A percentile compares a stretch with the other conserved stretches of the same genome.
Conservation (phyloP, 805 yeast species). For the Candida dendrica region DNA sequence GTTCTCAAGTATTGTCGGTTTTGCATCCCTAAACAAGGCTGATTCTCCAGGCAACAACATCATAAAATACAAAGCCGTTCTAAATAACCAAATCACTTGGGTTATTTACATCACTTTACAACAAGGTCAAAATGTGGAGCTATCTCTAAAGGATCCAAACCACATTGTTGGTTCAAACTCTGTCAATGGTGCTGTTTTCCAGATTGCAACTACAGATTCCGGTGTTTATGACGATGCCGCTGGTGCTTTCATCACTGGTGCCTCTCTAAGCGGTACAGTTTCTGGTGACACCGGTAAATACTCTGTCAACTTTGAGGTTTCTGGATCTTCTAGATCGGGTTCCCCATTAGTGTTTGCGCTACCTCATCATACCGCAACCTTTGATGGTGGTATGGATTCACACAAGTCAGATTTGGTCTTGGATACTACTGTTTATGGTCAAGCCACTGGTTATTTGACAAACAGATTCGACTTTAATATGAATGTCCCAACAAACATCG, state of each 20-base stretch:
- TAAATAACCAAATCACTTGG: constrained; percentile 59
- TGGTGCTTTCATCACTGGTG: constrained; percentile 50
- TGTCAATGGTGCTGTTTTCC: constrained; percentile 47
- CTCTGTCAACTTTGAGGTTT: constrained; percentile 32
- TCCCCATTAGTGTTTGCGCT: constrained; percentile 49
- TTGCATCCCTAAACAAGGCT: constrained; percentile 38
- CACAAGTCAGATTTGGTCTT: constrained; percentile 29
- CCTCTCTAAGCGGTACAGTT: constrained; percentile 35
- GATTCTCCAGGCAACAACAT: constrained; percentile 32
- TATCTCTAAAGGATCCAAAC: constrained; percentile 24
- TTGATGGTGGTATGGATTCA: constrained; percentile 24
- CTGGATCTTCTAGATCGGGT: constrained; percentile 40
- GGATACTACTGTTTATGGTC: constrained; percentile 45
- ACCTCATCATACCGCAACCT: constrained; percentile 55
- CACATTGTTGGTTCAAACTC: constrained; percentile 36
- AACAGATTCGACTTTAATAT: constrained; percentile 34
- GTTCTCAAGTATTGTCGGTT: constrained; percentile 59
- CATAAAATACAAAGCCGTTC: constrained; percentile 46
- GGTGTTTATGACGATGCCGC: constrained; percentile 49
- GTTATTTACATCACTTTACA: constrained; percentile 54
- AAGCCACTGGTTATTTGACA: constrained; percentile 38
- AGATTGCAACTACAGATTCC: constrained; percentile 46
- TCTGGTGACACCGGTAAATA: constrained; percentile 32
- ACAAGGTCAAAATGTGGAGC: constrained; percentile 25
- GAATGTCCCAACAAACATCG: constrained; percentile 33